These are phyloP conservation scores for Apiotrichum sp. DNA, from an alignment of 1,284 basidiomycete genomes.

Conservation along the genomic window DNA sequence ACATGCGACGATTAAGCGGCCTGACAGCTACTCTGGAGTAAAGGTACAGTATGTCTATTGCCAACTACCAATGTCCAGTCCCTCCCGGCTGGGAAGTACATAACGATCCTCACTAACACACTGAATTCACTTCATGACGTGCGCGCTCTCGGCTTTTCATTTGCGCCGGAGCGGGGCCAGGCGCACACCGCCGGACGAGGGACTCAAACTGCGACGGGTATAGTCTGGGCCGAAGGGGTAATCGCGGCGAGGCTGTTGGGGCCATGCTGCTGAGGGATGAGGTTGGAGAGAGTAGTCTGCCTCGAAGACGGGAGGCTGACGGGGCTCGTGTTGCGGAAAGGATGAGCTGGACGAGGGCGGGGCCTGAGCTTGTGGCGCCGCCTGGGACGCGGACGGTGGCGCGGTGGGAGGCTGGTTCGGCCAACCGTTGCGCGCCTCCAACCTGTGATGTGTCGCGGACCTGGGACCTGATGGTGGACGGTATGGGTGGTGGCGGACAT, in stretches of 20 bases:
- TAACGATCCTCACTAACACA: too few species aligned
- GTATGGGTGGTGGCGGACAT: conserved; percentile 1
- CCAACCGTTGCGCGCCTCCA: background rate
- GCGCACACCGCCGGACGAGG: background rate
- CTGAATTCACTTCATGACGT: background rate
- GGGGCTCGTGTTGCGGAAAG: background rate
- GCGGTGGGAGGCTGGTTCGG: too few species aligned
- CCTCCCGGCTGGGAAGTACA: too few species aligned
- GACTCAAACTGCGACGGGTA: background rate
- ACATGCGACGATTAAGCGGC: too few species aligned
- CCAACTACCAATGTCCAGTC: too few species aligned
- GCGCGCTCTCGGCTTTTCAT: background rate
- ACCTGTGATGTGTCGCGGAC: background rate
- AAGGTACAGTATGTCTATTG: too few species aligned
- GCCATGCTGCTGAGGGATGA: conserved; percentile 1
- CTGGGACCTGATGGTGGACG: background rate
- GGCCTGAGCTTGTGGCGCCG: background rate
- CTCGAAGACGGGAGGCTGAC: background rate
- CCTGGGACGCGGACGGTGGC: too few species aligned
- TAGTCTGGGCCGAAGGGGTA: background rate
- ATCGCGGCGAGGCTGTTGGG: background rate
- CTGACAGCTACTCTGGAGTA: too few species aligned
- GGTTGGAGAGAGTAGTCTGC: conserved; percentile 1
- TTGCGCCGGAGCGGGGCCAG: background rate
- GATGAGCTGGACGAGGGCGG: background rate